Evolutionary conservation across 2,329 filamentous ascomycete genomes (phyloP), one percentile per base, ranked within the genome.

Genomic region (Conoideocrella luteorostrata): DNA sequence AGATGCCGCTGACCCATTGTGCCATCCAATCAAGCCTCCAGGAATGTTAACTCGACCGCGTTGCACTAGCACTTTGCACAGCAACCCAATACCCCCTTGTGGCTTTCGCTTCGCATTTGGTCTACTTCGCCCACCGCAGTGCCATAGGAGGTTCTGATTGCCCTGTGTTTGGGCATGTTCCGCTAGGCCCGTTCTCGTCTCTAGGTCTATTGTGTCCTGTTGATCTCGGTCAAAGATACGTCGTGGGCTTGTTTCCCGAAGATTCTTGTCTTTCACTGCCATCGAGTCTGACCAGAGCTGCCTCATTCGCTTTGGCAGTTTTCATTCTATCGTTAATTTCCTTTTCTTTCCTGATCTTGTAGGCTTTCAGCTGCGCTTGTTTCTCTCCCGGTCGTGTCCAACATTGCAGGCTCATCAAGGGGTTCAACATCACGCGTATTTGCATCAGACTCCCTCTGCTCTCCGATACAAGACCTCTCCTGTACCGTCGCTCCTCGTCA

Each of bases 241-340:
- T 56, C 50, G 47, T 50, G 45, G 50, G 44, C 48, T 39, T 34
- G 20, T 28, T 33, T 49, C 43, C 44, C 41, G 47, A 46, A 50
- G 44, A 12, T 44, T 26, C 17, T 51, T 49, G 21, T 42, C 48
- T 39, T 49, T 52, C 15, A 10, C 38, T 26, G 5, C 32, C 17
- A 24, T 45, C 49, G 46, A 44, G 28, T 23, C 40, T 51, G 50
- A 47, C 51, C 48, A 44, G 47, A 51, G 49, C 66, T 65, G 65
- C 69, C 69, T 79, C 78, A 75, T 69, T 82, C 77, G 77, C 70
- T 80, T 67, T 71, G 72, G 71, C 70, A 69, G 66, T 59, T 66
- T 66, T 57, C 46, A 48, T 55, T 55, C 62, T 48, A 54, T 70
- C 66, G 60, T 64, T 71, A 53, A 55, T 51, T 50, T 45, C n/a